Percentiles rank a stretch among this genome's conserved stretches.
Conservation (phyloP, 2,329 filamentous ascomycete species). For the Cercospora berteroae region DNA sequence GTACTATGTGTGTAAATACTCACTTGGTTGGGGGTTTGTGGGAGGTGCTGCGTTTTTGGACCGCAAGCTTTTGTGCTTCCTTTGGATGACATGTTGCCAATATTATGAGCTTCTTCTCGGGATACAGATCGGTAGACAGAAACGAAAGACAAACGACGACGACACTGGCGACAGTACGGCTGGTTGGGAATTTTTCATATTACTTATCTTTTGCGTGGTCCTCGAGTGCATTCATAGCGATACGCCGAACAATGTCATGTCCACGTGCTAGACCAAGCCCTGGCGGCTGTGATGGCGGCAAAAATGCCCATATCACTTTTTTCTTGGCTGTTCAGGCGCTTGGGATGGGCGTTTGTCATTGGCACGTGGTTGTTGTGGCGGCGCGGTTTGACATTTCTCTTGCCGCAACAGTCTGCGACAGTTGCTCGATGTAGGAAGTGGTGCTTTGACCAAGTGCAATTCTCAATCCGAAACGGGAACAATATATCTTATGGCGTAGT, state of each 20-base stretch:
- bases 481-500: neutral
- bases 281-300: neutral
- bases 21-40: neutral
- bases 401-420: neutral
- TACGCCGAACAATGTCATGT: neutral
- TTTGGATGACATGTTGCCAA: neutral
- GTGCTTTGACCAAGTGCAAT: neutral
- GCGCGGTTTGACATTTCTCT: neutral
- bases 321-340: neutral
- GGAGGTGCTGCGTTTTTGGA: neutral
- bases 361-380: neutral
- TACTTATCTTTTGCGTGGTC: neutral
- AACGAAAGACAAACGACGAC: slow-evolving; percentile 2
- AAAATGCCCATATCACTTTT: neutral
- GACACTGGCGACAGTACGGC: slow-evolving; percentile 1
- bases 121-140: slow-evolving; percentile 1
- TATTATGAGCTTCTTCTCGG: neutral
- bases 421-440: neutral
- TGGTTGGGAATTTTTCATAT: neutral
- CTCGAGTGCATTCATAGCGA: neutral
- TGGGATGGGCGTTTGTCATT: neutral
- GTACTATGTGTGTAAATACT: slow-evolving; percentile 1
- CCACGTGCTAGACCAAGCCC: neutral
- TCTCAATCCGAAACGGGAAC: neutral
- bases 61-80: neutral